phyloP scores from a whole-genome alignment of 257 asterid species.

The Penstemon eatonii region DNA sequence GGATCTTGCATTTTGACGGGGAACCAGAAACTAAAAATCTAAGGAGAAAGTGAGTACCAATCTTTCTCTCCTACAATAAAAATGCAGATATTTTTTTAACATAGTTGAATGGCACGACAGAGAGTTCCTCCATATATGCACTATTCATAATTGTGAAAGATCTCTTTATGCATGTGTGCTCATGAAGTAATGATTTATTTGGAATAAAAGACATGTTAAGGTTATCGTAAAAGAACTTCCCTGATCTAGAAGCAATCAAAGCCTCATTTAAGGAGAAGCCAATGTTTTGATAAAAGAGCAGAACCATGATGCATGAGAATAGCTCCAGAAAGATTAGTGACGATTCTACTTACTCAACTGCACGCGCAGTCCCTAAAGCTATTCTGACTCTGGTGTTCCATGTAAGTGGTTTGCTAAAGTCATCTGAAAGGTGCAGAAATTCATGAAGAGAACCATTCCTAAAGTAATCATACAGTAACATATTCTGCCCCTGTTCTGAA shows the following conservation, averaged over 20 bases:
- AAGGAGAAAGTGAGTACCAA: background rate
- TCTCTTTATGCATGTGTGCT: background rate
- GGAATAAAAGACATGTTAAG: background rate
- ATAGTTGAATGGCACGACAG: background rate
- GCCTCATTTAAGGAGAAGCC: background rate
- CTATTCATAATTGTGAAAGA: background rate
- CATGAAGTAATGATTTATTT: background rate
- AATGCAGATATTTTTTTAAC: background rate
- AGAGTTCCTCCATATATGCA: background rate
- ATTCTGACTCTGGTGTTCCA: slow-evolving; percentile 69
- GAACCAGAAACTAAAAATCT: too few relatives aligned
- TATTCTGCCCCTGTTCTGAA: slow-evolving; percentile 55
- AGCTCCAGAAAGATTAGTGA: background rate
- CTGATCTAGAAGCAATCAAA: background rate
- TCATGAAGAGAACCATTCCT: slow-evolving; percentile 65
- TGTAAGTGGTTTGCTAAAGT: slow-evolving; percentile 59
- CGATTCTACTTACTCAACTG: slow-evolving; percentile 52
- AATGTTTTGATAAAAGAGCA: background rate
- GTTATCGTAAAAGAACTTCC: background rate
- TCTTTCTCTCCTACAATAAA: background rate
- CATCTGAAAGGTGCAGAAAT: slow-evolving; percentile 59
- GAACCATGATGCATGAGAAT: background rate
- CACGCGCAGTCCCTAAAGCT: slow-evolving; percentile 57
- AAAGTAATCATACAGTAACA: slow-evolving; percentile 47
- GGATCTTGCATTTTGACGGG: background rate